Percentiles rank a stretch among this genome's conserved stretches.
These are phyloP conservation scores for Ceratonia siliqua DNA, from an alignment of 306 rosid species.

Conservation along the genomic window DNA sequence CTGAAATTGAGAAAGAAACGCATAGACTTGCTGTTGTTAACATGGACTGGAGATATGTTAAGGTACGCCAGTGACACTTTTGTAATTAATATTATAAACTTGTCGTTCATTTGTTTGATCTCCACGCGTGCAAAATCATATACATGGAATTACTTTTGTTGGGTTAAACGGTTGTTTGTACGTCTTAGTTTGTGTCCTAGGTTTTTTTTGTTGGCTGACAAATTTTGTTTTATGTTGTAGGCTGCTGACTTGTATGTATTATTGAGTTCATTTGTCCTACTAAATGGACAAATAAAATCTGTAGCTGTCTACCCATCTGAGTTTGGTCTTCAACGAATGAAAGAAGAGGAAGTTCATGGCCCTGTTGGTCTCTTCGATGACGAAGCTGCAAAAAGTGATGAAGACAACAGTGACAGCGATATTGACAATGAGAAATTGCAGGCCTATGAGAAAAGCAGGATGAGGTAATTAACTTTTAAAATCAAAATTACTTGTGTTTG, in stretches of 20 bases:
- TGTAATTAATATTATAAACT: not conserved
- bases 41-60: conserved; percentile 88
- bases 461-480: conserved; percentile 50
- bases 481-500: not conserved
- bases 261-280: conserved; percentile 70
- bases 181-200: not conserved
- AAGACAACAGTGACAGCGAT: conserved; percentile 44
- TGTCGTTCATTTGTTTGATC: not conserved
- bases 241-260: conserved; percentile 76
- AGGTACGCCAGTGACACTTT: conserved; percentile 50
- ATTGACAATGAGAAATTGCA: conserved; percentile 75
- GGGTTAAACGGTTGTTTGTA: not conserved
- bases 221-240: conserved; percentile 41
- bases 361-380: conserved; percentile 77
- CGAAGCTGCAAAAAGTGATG: conserved; percentile 45
- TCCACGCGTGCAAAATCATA: not conserved
- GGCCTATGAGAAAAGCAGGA: conserved; percentile 73
- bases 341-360: conserved; percentile 84
- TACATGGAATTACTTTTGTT: conserved; percentile 13
- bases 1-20: conserved; percentile 66
- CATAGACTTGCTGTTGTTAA: conserved; percentile 79
- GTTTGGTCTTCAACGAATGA: conserved; percentile 86
- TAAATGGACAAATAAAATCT: conserved; percentile 69
- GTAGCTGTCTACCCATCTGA: conserved; percentile 88
- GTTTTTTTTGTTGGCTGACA: not conserved